Base-by-base conservation (phyloP, 805 yeast species). In the Vanderwaltozyma verrucispora region DNA sequence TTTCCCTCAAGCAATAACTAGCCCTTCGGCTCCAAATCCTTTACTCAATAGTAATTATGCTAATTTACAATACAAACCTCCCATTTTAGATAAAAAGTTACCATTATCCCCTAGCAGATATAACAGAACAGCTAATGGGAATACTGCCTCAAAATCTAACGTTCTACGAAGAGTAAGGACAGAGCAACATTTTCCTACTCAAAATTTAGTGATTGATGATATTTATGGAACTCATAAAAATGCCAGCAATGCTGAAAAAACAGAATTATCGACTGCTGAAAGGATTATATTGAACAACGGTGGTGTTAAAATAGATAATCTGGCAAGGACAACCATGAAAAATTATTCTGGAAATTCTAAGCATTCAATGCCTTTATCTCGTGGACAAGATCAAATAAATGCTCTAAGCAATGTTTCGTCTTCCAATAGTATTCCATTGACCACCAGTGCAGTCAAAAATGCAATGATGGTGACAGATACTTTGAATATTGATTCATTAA, bases 111-210 rank as follows among this genome's bases (percentile, higher is more conserved):
- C 35, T 3, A 36, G 26, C 2, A 37, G 3, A 13, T 28, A 5
- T 17, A 28, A 4, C 30, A 29, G 14, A 20, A 9, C 6, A 7
- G 6, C 32, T 10, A 13, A 4, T 7, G 14, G 3, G 6, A n/a
- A 5, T 17, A 12, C 23, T 13, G 6, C 20, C 17, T 4, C 6
- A 4, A 17, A 29, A 16, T 17, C 7, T 4, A 29, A 13, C 9
- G 32, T 23, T 5, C 16, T 32, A 14, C 14, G 32, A 35, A 35
- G 32, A 23, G 37, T 29, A 2, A 20, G 17, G 6, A 35, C 37
- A 27, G 37, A 35, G 13, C 32, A 35, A n/a, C 5, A 18, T 10
- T 27, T 33, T 17, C 30, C 30, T 18, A 5, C 36, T 4, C 25
- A 18, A 19, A 12, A 20, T 11, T 16, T 17, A 6, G 7, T 6